Percentiles rank a stretch among this genome's conserved stretches.
Evolutionary conservation across 2,329 filamentous ascomycete species (phyloP).

Genomic region (Nemania sp.): DNA sequence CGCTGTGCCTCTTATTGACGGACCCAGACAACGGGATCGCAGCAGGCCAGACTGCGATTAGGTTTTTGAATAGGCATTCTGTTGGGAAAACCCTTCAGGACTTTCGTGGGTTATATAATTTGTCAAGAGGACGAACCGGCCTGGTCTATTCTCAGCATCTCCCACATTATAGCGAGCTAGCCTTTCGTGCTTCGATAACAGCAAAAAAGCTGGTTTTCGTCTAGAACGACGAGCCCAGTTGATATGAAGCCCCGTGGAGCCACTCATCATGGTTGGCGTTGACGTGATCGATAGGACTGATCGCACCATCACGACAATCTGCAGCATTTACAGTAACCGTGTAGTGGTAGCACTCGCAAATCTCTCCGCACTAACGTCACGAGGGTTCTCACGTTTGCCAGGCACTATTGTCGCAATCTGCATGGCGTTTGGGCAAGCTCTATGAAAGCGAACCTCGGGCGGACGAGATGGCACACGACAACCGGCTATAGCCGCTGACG

Average conservation of each 20-base stretch:
- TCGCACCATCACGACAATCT: constrained; percentile 34
- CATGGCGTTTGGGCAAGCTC: constrained; percentile 4
- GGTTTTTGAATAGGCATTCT: constrained; percentile 8
- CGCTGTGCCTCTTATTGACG: constrained; percentile 6
- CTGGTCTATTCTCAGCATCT: constrained; percentile 11
- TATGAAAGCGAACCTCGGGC: constrained; percentile 1
- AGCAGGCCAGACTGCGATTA: constrained; percentile 12
- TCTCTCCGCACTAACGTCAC: constrained; percentile 11
- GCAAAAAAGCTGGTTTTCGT: background rate
- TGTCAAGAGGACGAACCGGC: constrained; percentile 5
- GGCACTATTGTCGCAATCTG: constrained; percentile 6
- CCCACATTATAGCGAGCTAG: constrained; percentile 8
- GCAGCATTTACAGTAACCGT: constrained; percentile 19
- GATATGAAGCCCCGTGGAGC: constrained; percentile 33
- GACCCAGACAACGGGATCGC: constrained; percentile 11
- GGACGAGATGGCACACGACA: background rate
- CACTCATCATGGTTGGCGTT: constrained; percentile 35
- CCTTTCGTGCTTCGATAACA: constrained; percentile 13
- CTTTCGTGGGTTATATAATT: constrained; percentile 17
- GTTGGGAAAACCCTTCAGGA: background rate
- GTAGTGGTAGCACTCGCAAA: constrained; percentile 9
- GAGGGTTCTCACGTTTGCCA: background rate
- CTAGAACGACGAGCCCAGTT: constrained; percentile 5
- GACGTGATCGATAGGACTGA: constrained; percentile 40
- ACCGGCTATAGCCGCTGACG: constrained; percentile 1